phyloP scores from a whole-genome alignment of 2,329 filamentous ascomycete genomes.

The Anthostomella pinea region DNA sequence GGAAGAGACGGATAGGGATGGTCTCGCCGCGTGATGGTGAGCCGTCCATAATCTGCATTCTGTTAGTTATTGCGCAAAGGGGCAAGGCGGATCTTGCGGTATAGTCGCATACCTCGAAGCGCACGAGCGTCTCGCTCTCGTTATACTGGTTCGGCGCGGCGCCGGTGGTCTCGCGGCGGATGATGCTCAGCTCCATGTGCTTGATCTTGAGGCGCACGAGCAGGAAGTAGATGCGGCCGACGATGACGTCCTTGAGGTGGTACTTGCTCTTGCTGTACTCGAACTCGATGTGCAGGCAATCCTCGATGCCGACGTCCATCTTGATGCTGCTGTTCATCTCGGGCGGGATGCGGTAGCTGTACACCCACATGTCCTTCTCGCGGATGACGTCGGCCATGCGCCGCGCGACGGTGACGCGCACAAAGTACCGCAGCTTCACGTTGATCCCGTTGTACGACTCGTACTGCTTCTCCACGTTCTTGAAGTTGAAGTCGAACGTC shows the following conservation, averaged over 20 bases:
- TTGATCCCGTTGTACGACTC: slow-evolving; percentile 99
- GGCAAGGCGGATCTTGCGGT: not conserved
- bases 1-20: slow-evolving; percentile 93
- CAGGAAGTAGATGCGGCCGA: slow-evolving; percentile 96
- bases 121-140: slow-evolving; percentile 95
- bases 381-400: slow-evolving; percentile 97
- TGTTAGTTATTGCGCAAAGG: slow-evolving; percentile 6
- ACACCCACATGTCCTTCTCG: slow-evolving; percentile 99
- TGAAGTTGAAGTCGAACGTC: slow-evolving; percentile 99
- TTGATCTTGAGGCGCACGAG: slow-evolving; percentile 98
- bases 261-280: slow-evolving; percentile 99
- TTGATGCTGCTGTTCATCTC: slow-evolving; percentile 99
- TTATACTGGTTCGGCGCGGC: slow-evolving; percentile 98
- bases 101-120: slow-evolving; percentile 74
- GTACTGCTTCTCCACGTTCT: slow-evolving; percentile 99
- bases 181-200: slow-evolving; percentile 99
- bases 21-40: slow-evolving; percentile 94
- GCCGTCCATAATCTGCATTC: slow-evolving; percentile 89
- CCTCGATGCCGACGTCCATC: slow-evolving; percentile 99
- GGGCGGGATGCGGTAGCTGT: slow-evolving; percentile 95
- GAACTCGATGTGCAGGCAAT: slow-evolving; percentile 98
- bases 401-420: slow-evolving; percentile 91
- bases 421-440: slow-evolving; percentile 97
- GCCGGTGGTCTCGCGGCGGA: slow-evolving; percentile 92
- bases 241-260: slow-evolving; percentile 98